Evolutionary conservation across 495 filamentous ascomycete species (phyloP).

Genomic region (Podospora pseudopauciseta): DNA sequence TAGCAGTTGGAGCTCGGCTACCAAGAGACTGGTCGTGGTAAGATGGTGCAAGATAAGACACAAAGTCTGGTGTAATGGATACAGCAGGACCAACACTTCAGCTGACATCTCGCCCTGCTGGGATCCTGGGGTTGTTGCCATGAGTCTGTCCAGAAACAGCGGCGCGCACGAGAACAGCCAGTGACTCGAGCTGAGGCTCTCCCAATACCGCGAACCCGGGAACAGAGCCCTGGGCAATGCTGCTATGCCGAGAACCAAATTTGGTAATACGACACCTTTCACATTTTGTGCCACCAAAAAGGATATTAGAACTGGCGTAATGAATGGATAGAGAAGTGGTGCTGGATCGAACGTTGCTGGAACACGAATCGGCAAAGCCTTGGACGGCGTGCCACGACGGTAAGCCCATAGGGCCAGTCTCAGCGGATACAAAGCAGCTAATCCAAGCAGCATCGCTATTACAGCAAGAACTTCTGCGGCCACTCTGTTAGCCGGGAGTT

Average conservation of each 20-base stretch:
- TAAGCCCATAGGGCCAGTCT: conserved; percentile 44
- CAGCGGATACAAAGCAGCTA: conserved; percentile 46
- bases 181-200: conserved; percentile 60
- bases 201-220: conserved; percentile 52
- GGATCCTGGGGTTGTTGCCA: background rate
- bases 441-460: conserved; percentile 16
- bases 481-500: conserved; percentile 13
- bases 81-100: conserved; percentile 67
- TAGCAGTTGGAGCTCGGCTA: conserved; percentile 82
- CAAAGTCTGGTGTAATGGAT: conserved; percentile 81
- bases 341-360: conserved; percentile 84
- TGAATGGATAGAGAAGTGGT: conserved; percentile 78
- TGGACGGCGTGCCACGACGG: conserved; percentile 32
- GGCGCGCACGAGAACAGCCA: conserved; percentile 70
- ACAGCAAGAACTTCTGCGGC: conserved; percentile 33
- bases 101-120: conserved; percentile 34
- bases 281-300: conserved; percentile 63
- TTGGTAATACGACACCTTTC: conserved; percentile 61
- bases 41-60: conserved; percentile 69
- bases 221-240: conserved; percentile 71
- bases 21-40: conserved; percentile 80
- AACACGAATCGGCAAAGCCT: conserved; percentile 46
- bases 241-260: conserved; percentile 75
- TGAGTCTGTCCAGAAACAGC: conserved; percentile 34
- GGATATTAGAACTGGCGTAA: conserved; percentile 73